phyloP scores from a whole-genome alignment of 495 filamentous ascomycete species.

The Talaromyces stipitatus region DNA sequence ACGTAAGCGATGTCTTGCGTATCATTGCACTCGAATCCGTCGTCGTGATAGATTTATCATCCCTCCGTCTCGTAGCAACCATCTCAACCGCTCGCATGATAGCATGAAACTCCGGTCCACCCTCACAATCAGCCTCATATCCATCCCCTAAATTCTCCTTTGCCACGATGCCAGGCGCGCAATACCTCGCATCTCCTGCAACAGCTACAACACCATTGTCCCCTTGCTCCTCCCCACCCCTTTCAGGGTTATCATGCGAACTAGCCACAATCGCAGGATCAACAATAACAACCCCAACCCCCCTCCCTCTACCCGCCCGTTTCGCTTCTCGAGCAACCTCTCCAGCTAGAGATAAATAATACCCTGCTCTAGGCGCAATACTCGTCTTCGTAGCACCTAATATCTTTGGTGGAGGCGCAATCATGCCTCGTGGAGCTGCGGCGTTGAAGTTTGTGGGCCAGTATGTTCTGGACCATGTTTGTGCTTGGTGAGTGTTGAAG shows the following conservation, averaged over 20 bases:
- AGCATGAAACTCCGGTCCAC: conserved; percentile 71
- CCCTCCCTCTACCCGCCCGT: conserved; percentile 51
- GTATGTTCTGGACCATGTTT: conserved; percentile 63
- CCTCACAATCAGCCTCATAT: conserved; percentile 25
- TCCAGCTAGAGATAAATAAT: conserved; percentile 64
- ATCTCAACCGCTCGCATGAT: conserved; percentile 83
- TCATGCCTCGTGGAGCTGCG: conserved; percentile 45
- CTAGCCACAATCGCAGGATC: conserved; percentile 40
- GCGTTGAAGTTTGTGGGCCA: conserved; percentile 90
- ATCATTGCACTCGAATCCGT: background rate
- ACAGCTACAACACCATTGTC: conserved; percentile 54
- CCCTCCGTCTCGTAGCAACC: conserved; percentile 57
- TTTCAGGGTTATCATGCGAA: conserved; percentile 10
- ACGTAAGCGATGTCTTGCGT: conserved; percentile 20
- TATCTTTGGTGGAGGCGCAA: conserved; percentile 46
- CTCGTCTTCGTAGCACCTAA: conserved; percentile 47
- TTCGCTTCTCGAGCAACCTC: conserved; percentile 51
- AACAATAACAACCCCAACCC: conserved; percentile 76
- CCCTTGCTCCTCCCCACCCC: conserved; percentile 17
- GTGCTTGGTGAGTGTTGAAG: conserved; percentile 64
- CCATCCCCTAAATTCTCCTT: background rate
- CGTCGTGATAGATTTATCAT: conserved; percentile 6
- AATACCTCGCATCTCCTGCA: conserved; percentile 71
- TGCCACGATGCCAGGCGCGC: conserved; percentile 11
- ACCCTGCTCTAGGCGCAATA: conserved; percentile 41